Evolutionary conservation across 805 yeast genomes (phyloP), one percentile per base, ranked within the genome.

Genomic region (Kodamaea nitidulidarum): DNA sequence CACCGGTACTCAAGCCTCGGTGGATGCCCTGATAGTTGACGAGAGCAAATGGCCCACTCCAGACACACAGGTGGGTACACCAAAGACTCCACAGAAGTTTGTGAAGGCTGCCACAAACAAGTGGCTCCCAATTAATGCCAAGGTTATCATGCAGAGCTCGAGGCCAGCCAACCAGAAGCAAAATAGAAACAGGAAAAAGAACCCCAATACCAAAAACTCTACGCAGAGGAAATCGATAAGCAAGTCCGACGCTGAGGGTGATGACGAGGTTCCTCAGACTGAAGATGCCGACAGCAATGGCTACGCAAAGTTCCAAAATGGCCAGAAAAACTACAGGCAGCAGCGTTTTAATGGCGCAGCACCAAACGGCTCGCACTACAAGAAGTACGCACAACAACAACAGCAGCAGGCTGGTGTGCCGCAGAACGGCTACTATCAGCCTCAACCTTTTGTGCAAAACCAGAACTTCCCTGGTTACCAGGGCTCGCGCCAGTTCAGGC

Each of bases 21-120:
- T 35, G 12, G 36, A 34, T 18, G 24, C 48, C 2, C 35, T 55
- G 11, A 40, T 49, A 15, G 70, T 67, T 20, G 73, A 67, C 48
- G 73, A 65, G 39, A 56, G 52, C 40, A 67, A 65, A 46, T 67
- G 72, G 70, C 73, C 74, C 12, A 63, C 71, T 9, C 71, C 73
- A 4, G 65, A 64, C 41, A 59, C 60, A 46, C 38, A 35, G 20
- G 32, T 26, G 4, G 29, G 28, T 14, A 25, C 35, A 4, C 14
- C 35, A 7, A 46, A 50, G 29, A 43, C 41, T 38, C 30, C 51
- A 26, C 66, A 60, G 41, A 65, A 66, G 45, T 64, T 65, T 46
- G 60, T 63, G 46, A 68, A 67, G 49, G 69, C 72, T 14, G 54
- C 56, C 46, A 63, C 68, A 37, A 67, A 57, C 46, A 65, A 68